Evolutionary conservation across 2,329 filamentous ascomycete genomes (phyloP).

Genomic region (Lachnellula cervina): DNA sequence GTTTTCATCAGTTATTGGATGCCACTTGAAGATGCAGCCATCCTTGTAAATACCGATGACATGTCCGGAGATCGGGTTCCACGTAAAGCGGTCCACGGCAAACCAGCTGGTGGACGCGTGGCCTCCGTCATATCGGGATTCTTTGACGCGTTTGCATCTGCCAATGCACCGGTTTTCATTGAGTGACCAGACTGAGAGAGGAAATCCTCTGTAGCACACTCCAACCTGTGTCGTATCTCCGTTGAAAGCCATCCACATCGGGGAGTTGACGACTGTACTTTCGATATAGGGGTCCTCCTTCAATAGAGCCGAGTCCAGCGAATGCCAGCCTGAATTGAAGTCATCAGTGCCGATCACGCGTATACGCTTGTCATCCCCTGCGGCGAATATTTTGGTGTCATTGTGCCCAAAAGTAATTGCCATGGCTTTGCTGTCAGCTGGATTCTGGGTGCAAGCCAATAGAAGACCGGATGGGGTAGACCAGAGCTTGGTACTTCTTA

Average conservation of each 20-base stretch:
- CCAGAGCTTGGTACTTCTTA: conserved; percentile 15
- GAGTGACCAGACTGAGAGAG: conserved; percentile 17
- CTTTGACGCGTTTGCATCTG: conserved; percentile 6
- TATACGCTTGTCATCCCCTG: background rate
- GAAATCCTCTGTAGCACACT: conserved; percentile 16
- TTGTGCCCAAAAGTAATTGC: conserved; percentile 3
- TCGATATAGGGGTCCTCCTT: background rate
- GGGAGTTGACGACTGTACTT: background rate
- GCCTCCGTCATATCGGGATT: background rate
- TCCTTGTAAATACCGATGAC: conserved; percentile 11
- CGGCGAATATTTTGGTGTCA: background rate
- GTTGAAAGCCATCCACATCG: conserved; percentile 15
- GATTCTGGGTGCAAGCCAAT: background rate
- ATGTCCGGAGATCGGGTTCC: conserved; percentile 9
- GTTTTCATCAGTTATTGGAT: conserved; percentile 3
- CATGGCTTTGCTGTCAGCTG: conserved; percentile 1
- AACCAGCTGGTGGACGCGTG: background rate
- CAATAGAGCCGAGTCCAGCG: background rate
- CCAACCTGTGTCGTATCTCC: conserved; percentile 13
- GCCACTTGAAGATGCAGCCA: conserved; percentile 16
- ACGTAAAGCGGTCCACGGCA: conserved; percentile 1
- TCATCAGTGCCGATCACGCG: background rate
- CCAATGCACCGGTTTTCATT: conserved; percentile 4
- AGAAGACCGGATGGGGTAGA: conserved; percentile 2
- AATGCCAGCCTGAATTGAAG: background rate